Percentiles rank a stretch among this genome's conserved stretches.
Evolutionary conservation across 163 green algal species (phyloP).

Genomic region (Chloromonas sp.): DNA sequence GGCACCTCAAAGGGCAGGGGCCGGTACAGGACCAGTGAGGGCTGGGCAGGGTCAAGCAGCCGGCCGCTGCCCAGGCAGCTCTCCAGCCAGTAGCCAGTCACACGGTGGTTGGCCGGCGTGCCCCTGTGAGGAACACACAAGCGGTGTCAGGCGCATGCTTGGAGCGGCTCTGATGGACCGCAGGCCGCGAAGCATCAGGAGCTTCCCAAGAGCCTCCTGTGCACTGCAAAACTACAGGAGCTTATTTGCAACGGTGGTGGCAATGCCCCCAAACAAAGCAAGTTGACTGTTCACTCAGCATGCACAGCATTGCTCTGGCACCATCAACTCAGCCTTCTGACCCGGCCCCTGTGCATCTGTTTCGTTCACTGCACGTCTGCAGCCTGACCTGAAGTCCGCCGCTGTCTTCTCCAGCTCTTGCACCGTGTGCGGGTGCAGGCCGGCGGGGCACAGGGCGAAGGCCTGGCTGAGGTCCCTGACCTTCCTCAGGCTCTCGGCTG

Average conservation of each 20-base stretch:
- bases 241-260: no score
- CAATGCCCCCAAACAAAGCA: no score
- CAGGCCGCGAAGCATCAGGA: no score
- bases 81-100: slow-evolving; percentile 1
- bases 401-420: slow-evolving; percentile 3
- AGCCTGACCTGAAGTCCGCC: slow-evolving; percentile 3
- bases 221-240: no score
- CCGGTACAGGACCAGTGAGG: background rate
- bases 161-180: no score
- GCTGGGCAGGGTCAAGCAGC: background rate
- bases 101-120: background rate
- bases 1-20: slow-evolving; percentile 5
- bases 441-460: slow-evolving; percentile 54
- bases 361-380: no score
- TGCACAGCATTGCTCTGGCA: no score
- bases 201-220: no score
- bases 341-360: no score
- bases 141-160: no score
- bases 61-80: background rate
- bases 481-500: slow-evolving; percentile 9
- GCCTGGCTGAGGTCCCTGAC: slow-evolving; percentile 9
- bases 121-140: background rate
- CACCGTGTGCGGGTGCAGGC: slow-evolving; percentile 15
- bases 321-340: no score
- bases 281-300: no score